These are phyloP conservation scores for Deinandra increscens DNA, from an alignment of 129 eudicot species.

Conservation along the genomic window DNA sequence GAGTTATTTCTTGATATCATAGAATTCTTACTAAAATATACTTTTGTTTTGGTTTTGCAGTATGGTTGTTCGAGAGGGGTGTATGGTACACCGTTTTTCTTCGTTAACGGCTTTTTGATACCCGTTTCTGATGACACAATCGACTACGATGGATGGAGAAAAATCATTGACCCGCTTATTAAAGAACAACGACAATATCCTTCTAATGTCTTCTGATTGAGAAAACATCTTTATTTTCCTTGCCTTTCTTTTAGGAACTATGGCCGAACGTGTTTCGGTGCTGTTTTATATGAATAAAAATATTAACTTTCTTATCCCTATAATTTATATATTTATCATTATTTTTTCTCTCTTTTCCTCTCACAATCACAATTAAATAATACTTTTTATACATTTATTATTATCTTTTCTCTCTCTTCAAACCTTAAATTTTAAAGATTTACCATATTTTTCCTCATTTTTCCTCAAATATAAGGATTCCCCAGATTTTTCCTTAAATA, in stretches of 20 bases:
- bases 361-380: too few relatives aligned
- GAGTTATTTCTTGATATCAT: too few relatives aligned
- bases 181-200: slow-evolving; percentile 23
- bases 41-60: slow-evolving; percentile 38
- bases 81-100: slow-evolving; percentile 79
- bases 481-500: too few relatives aligned
- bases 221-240: not conserved
- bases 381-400: too few relatives aligned
- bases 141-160: slow-evolving; percentile 65
- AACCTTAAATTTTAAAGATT: too few relatives aligned
- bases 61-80: slow-evolving; percentile 92
- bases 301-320: too few relatives aligned
- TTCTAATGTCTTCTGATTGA: slow-evolving; percentile 24
- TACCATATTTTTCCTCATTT: too few relatives aligned
- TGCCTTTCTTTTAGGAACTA: not conserved
- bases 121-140: slow-evolving; percentile 50
- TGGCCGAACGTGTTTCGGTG: not conserved
- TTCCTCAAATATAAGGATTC: too few relatives aligned
- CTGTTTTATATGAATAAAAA: not conserved
- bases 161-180: slow-evolving; percentile 56
- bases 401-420: too few relatives aligned
- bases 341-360: too few relatives aligned
- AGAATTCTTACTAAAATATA: too few relatives aligned
- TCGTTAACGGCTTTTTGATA: slow-evolving; percentile 71
- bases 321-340: too few relatives aligned